A percentile compares a stretch with the other conserved stretches of the same genome.
Conservation (phyloP, 805 yeast genomes). For the Teunomyces barrocoloradensis region DNA sequence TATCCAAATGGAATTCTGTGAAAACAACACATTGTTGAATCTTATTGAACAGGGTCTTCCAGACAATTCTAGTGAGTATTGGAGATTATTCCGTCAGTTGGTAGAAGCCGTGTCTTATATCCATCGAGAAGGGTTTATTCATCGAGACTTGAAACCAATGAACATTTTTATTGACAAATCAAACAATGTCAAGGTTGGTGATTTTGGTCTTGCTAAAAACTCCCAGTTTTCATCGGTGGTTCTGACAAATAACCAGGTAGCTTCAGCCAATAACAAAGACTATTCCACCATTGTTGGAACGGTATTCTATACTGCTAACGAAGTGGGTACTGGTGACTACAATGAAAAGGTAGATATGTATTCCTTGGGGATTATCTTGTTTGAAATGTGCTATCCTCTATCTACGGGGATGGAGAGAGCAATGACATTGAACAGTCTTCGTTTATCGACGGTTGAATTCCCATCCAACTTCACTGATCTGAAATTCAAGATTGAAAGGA, state of each 20-base stretch:
- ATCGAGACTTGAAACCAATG: conserved; percentile 92
- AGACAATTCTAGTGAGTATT: conserved; percentile 71
- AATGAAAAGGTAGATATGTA: conserved; percentile 95
- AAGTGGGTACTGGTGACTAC: conserved; percentile 77
- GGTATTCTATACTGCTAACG: conserved; percentile 86
- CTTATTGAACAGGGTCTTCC: conserved; percentile 73
- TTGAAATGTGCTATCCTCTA: conserved; percentile 86
- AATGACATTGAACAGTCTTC: conserved; percentile 59
- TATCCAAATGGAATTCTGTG: conserved; percentile 99
- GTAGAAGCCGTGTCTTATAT: conserved; percentile 88
- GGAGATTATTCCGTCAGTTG: conserved; percentile 85
- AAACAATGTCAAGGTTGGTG: conserved; percentile 90
- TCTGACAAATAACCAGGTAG: conserved; percentile 39
- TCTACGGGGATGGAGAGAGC: conserved; percentile 95
- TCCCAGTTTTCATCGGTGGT: conserved; percentile 52
- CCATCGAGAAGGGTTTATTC: conserved; percentile 91
- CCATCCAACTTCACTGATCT: conserved; percentile 64
- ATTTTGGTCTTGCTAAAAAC: conserved; percentile 93
- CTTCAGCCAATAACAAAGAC: conserved; percentile 51
- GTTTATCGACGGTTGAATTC: conserved; percentile 60
- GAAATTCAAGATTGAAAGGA: conserved; percentile 56
- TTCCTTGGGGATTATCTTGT: conserved; percentile 89
- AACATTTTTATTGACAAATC: conserved; percentile 92
- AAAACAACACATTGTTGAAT: conserved; percentile 84
- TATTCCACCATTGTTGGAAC: conserved; percentile 94